These are phyloP conservation scores for Echinosophora koreensis DNA, from an alignment of 306 rosid species.

Conservation along the genomic window DNA sequence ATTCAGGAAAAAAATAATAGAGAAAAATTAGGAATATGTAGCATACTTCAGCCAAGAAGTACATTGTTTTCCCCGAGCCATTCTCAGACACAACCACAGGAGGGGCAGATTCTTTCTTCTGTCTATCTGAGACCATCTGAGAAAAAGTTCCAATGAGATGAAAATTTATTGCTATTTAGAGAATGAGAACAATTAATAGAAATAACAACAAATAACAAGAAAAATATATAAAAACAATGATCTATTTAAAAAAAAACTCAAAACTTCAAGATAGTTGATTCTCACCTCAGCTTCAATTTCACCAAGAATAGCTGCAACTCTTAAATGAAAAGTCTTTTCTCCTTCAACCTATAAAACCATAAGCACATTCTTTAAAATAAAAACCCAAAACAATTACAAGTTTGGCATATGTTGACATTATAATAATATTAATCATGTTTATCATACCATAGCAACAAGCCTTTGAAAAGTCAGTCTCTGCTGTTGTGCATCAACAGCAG, in stretches of 20 bases:
- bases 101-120: conserved; percentile 97
- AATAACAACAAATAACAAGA: conserved; percentile 34
- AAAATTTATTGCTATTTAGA: conserved; percentile 34
- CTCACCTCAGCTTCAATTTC: conserved; percentile 98
- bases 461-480: conserved; percentile 98
- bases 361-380: conserved; percentile 39
- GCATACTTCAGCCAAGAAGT: conserved; percentile 96
- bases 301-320: conserved; percentile 89
- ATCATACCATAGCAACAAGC: conserved; percentile 93
- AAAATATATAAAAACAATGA: background rate
- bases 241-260: background rate
- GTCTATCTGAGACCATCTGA: conserved; percentile 96
- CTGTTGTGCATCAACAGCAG: conserved; percentile 95
- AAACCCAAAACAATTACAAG: conserved; percentile 33
- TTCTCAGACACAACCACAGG: conserved; percentile 71
- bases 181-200: conserved; percentile 31
- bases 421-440: conserved; percentile 40
- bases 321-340: conserved; percentile 84
- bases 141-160: conserved; percentile 51
- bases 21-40: conserved; percentile 30
- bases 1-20: background rate
- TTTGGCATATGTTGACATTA: conserved; percentile 33
- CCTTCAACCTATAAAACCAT: conserved; percentile 79
- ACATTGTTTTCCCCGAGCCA: conserved; percentile 74
- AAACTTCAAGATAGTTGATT: conserved; percentile 41